Conservation (phyloP, 176 grass and related monocot genomes). For the Typha latifolia region DNA sequence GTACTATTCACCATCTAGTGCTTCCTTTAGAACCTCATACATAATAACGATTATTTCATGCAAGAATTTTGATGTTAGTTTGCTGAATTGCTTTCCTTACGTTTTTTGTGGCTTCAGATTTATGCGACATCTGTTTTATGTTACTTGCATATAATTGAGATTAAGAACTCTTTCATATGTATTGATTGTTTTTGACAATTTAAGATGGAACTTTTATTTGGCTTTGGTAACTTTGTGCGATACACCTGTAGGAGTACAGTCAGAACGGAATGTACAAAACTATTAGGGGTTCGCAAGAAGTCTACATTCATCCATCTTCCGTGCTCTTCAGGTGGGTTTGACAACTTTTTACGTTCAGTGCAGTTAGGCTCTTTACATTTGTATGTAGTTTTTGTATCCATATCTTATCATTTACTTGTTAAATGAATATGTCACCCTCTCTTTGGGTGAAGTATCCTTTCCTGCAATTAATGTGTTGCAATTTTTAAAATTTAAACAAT, state of each 20-base stretch:
- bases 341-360: neutral
- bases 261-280: constrained; percentile 92
- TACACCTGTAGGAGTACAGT: constrained; percentile 62
- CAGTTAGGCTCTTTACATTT: neutral
- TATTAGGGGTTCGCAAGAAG: constrained; percentile 83
- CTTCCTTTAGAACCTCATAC: too few species aligned
- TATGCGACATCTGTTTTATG: neutral
- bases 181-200: neutral
- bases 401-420: neutral
- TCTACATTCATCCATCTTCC: constrained; percentile 97
- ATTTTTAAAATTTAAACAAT: too few species aligned
- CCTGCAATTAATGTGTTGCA: too few species aligned
- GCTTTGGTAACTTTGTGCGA: constrained; percentile 12
- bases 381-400: neutral
- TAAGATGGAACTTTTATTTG: neutral
- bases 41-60: too few species aligned
- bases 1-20: too few species aligned
- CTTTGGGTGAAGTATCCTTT: too few species aligned
- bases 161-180: too few species aligned
- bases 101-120: too few species aligned
- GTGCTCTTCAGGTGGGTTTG: constrained; percentile 78
- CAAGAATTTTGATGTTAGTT: too few species aligned
- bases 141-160: neutral
- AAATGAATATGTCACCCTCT: too few species aligned
- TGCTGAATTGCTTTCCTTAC: too few species aligned